Percentiles rank a stretch among this genome's conserved stretches.
phyloP scores from a whole-genome alignment of 257 asterid genomes.

The Scutellaria galericulata region DNA sequence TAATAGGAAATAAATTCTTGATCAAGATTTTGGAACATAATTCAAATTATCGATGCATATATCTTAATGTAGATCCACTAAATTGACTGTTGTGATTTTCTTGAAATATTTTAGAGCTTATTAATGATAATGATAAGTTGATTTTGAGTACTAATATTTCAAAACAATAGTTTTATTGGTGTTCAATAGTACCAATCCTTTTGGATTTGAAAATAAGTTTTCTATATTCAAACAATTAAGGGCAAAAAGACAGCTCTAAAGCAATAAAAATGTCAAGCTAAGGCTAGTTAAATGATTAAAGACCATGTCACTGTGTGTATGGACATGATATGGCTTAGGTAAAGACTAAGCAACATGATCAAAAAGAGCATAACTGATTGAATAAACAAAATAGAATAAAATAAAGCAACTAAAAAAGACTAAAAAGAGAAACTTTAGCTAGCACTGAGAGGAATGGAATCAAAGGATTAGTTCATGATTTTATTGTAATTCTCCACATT shows the following conservation, averaged over 20 bases:
- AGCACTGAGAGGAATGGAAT: background rate
- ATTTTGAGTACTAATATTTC: background rate
- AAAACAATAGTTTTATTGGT: background rate
- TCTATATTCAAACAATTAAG: background rate
- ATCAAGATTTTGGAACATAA: too few relatives aligned
- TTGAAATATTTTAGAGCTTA: too few relatives aligned
- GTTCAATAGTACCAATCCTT: background rate
- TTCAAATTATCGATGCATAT: too few relatives aligned
- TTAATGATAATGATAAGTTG: too few relatives aligned
- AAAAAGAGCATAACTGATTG: constrained; percentile 19
- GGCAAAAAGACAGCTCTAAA: constrained; percentile 31
- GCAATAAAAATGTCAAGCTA: constrained; percentile 25
- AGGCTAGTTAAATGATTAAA: constrained; percentile 26
- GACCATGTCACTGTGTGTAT: constrained; percentile 20
- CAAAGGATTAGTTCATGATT: too few relatives aligned
- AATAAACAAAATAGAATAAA: background rate
- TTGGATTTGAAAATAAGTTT: background rate
- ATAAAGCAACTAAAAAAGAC: constrained; percentile 24
- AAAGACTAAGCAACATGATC: constrained; percentile 40
- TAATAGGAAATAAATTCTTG: too few relatives aligned
- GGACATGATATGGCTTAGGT: constrained; percentile 33
- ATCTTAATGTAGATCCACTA: too few relatives aligned
- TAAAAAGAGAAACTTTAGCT: constrained; percentile 7
- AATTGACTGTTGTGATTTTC: too few relatives aligned
- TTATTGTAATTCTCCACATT: too few relatives aligned